These are phyloP conservation scores for Podospora sp. DNA, from an alignment of 495 filamentous ascomycete genomes.

Conservation along the genomic window DNA sequence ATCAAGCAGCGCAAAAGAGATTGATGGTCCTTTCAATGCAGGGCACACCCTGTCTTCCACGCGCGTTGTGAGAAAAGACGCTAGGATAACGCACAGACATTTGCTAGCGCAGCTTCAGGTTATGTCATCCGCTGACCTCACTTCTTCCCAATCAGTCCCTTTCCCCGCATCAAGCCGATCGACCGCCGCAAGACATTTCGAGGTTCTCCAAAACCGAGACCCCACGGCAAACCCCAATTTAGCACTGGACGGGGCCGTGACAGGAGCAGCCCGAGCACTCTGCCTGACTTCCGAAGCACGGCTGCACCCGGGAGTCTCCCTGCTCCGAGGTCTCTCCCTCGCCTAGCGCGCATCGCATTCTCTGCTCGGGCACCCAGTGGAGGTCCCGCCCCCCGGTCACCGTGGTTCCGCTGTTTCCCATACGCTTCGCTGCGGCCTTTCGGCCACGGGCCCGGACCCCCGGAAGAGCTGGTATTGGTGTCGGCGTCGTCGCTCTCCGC, in stretches of 20 bases:
- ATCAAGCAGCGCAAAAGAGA: neutral
- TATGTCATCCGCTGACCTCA: neutral
- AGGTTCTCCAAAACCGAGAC: neutral
- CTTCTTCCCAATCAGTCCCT: neutral
- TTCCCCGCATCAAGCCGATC: neutral
- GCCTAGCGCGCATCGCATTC: neutral
- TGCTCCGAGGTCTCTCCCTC: neutral
- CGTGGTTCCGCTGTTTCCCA: neutral
- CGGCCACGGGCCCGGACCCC: neutral
- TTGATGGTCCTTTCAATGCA: neutral
- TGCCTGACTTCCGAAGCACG: neutral
- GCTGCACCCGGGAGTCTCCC: neutral
- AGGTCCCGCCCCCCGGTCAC: neutral
- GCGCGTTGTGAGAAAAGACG: too few species aligned
- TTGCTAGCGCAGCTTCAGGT: neutral
- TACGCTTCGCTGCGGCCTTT: neutral
- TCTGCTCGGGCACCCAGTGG: neutral
- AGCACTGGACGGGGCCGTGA: neutral
- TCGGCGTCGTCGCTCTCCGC: neutral
- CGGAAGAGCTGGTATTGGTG: neutral
- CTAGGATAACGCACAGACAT: too few species aligned
- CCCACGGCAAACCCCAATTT: neutral
- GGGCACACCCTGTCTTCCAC: neutral
- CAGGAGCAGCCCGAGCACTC: neutral
- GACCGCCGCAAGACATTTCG: neutral